These are phyloP conservation scores for Phytopythium delawarense DNA, from an alignment of 352 stramenopile species.

Conservation along the genomic window DNA sequence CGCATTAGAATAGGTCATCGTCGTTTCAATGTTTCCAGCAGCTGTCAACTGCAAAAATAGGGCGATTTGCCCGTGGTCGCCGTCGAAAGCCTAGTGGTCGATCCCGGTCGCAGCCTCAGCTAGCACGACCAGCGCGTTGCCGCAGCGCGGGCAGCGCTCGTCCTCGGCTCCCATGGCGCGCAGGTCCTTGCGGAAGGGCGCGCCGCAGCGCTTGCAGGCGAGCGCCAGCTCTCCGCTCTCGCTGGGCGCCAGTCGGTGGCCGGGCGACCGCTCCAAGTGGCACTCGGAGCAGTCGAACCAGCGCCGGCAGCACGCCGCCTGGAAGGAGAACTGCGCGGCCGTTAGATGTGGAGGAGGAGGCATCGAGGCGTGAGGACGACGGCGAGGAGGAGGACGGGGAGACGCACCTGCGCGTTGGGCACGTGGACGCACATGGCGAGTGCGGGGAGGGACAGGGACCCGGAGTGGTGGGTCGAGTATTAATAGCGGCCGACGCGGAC, in stretches of 20 bases:
- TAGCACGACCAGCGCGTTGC: slow-evolving; percentile 33
- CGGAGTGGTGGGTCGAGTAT: no score
- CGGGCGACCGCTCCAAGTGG: slow-evolving; percentile 53
- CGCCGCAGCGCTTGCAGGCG: slow-evolving; percentile 61
- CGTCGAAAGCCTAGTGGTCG: no score
- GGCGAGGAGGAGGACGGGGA: background rate
- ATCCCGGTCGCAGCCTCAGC: slow-evolving; percentile 1
- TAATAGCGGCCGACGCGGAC: background rate
- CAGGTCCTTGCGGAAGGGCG: slow-evolving; percentile 64
- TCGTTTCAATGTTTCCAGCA: no score
- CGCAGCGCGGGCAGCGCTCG: slow-evolving; percentile 63
- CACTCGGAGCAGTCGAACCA: slow-evolving; percentile 82
- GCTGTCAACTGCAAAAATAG: no score
- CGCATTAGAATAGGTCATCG: no score
- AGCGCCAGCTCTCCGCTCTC: slow-evolving; percentile 42
- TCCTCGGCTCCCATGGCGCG: slow-evolving; percentile 42
- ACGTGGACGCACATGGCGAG: slow-evolving; percentile 48
- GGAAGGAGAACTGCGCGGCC: slow-evolving; percentile 47
- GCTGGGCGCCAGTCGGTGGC: slow-evolving; percentile 40
- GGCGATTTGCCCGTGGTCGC: no score
- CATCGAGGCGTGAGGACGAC: background rate
- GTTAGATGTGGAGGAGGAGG: background rate
- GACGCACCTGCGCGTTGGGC: slow-evolving; percentile 25
- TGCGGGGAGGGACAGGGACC: background rate
- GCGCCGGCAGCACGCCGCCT: slow-evolving; percentile 58